Base-by-base conservation (phyloP, 2,329 filamentous ascomycete species). In the Colletotrichum sp. region DNA sequence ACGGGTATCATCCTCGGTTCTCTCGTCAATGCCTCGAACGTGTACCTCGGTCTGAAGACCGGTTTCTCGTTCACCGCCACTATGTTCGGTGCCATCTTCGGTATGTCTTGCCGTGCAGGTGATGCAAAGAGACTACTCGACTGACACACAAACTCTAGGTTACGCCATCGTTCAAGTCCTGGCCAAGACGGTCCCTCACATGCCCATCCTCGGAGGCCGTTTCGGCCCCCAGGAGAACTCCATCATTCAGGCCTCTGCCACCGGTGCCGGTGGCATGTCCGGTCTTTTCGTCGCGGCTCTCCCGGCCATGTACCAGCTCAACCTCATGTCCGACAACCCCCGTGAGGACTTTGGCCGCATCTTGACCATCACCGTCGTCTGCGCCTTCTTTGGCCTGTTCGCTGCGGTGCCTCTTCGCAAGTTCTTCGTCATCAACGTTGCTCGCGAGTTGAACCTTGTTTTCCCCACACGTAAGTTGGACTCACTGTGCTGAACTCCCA, bases 381-480 rank as follows among this genome's bases (percentile, higher is more conserved):
- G 90, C 73, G 90, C 89, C 12, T 92, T 92, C 83, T 93, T 92
- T 81, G 92, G 92, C 7, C 87, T 93, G 73, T 91, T 92, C 80
- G 91, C 92, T 76, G 89, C 89, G 59, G 91, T 90, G 0, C 91
- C 91, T 12, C 86, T 92, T 28, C 90, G 92, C 73, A 92, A 92
- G 80, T 93, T 94, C 85, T 93, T 93, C 85, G 89, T 93, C 81
- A 89, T 93, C 81, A 91, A 92, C 75, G 90, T 93, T 12, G 90
- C 90, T 3, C 86, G 90, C 12, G 90, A 92, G 82, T 82, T 92
- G 55, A 88, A 87, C 74, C 85, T 92, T 36, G 86, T 92, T 64
- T 92, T 92, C 82, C 91, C 90, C 1, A 89, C 90, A 1, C 82
- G 73, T 75, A 43, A 62, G 73, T 68, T 0, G 1, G 43, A 66